Evolutionary conservation across 2,329 filamentous ascomycete genomes (phyloP), one percentile per base, ranked within the genome.

Genomic region (Proliferodiscus dingleyae): DNA sequence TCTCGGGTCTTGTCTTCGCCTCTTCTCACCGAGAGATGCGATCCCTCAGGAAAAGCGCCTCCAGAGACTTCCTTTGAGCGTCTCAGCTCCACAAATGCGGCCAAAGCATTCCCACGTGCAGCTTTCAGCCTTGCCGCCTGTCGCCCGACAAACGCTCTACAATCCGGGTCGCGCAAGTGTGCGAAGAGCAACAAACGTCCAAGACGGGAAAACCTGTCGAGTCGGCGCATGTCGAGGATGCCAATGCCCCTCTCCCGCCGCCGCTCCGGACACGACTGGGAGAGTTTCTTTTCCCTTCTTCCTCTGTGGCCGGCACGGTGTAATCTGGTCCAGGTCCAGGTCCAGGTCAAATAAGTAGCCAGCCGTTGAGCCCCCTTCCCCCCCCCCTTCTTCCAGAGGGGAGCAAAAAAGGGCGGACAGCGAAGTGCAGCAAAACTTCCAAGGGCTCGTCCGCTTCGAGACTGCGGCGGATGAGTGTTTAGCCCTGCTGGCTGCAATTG

Each of bases 381-480:
- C 30, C 30, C n/a, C 30, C 13, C 13, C 6, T 33, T 33, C 37
- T 37, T 41, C 29, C 26, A 21, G 19, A 30, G 10, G n/a, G 37
- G 15, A 33, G 21, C 16, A n/a, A 43, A 43, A 41, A 43, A 50
- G 44, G 47, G 47, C 41, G 44, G 24, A 34, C 10, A 37, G 37
- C 37, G 47, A 50, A 16, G 43, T 51, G 48, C 48, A 51, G 47
- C 45, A 47, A 47, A 50, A 37, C 16, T 10, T 38, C 36, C 16
- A 21, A n/a, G 5, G 8, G 33, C 9, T 18, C 6, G 16, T 33
- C 33, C 33, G 6, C n/a, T 21, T 37, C 7, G 15, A 28, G 32
- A 37, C 11, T 5, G 13, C 21, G 19, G 37, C 47, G 43, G 47
- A 24, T 46, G 34, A 50, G 36, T 44, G 8, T 44, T 47, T 66